These are phyloP conservation scores for Agaricus blazei DNA, from an alignment of 768 basidiomycete genomes.

Conservation along the genomic window DNA sequence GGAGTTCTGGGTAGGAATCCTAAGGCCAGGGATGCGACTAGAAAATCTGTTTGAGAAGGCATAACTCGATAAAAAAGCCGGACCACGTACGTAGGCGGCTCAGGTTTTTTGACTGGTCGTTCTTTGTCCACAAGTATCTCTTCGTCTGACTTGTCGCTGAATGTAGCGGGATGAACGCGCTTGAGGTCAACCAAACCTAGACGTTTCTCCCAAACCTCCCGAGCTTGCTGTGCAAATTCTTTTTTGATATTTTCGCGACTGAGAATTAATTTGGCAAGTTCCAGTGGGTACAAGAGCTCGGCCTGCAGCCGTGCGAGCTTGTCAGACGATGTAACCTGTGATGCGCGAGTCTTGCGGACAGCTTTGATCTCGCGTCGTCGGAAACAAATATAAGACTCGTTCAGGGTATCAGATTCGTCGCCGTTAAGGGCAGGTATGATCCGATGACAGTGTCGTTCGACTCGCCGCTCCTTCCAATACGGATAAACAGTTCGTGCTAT, in stretches of 20 bases:
- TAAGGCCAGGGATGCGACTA: constrained; percentile 47
- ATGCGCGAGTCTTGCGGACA: constrained; percentile 89
- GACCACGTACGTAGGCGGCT: constrained; percentile 24
- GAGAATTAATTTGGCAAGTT: constrained; percentile 66
- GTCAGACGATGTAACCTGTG: constrained; percentile 85
- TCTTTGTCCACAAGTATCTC: constrained; percentile 72
- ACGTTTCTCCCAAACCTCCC: constrained; percentile 75
- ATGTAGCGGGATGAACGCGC: constrained; percentile 56
- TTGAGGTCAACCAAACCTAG: constrained; percentile 74
- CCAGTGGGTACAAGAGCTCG: constrained; percentile 69
- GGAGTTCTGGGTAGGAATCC: constrained; percentile 44
- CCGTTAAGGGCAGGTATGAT: constrained; percentile 87
- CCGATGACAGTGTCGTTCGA: constrained; percentile 73
- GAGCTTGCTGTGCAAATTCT: constrained; percentile 51
- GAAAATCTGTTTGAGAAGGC: constrained; percentile 8
- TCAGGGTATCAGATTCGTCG: constrained; percentile 85
- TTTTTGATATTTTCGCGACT: constrained; percentile 75
- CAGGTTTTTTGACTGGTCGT: constrained; percentile 54
- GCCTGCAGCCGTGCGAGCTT: constrained; percentile 76
- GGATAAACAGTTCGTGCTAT: constrained; percentile 75
- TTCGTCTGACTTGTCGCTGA: constrained; percentile 65
- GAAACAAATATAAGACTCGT: constrained; percentile 97
- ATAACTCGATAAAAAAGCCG: neutral
- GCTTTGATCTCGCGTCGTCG: constrained; percentile 92
- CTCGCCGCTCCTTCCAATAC: constrained; percentile 85